These are phyloP conservation scores for Monascus ruber DNA, from an alignment of 2,329 filamentous ascomycete species.

Conservation along the genomic window DNA sequence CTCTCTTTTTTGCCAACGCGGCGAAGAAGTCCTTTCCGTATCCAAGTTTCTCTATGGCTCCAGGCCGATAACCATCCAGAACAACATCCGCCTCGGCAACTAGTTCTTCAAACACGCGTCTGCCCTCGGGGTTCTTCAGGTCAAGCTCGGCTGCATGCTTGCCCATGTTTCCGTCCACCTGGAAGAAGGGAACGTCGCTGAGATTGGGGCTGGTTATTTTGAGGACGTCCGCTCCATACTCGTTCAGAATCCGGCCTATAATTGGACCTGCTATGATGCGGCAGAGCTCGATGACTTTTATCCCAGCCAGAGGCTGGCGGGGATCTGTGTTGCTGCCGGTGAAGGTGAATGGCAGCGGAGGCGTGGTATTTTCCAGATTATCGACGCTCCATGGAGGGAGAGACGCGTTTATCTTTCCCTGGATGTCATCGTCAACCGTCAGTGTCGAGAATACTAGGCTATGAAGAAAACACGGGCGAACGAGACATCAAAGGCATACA, in stretches of 20 bases:
- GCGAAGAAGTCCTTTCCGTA: conserved; percentile 48
- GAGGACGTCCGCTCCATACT: conserved; percentile 63
- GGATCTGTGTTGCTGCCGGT: not conserved
- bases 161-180: conserved; percentile 60
- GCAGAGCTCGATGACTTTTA: conserved; percentile 64
- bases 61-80: conserved; percentile 59
- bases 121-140: conserved; percentile 45
- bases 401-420: conserved; percentile 24
- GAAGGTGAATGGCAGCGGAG: conserved; percentile 3
- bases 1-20: conserved; percentile 41
- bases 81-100: conserved; percentile 54
- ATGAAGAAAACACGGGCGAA: not conserved
- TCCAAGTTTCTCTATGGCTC: conserved; percentile 51
- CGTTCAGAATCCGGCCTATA: conserved; percentile 59
- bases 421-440: not conserved
- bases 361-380: conserved; percentile 15
- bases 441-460: not conserved
- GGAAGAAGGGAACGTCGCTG: conserved; percentile 62
- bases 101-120: conserved; percentile 46
- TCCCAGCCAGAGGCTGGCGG: conserved; percentile 37
- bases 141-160: conserved; percentile 57
- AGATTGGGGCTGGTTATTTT: conserved; percentile 58
- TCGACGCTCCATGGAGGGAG: conserved; percentile 26
- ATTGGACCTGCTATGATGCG: conserved; percentile 67
- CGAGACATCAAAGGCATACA: conserved; percentile 23